Evolutionary conservation across 352 stramenopile genomes (phyloP).

Genomic region (Thraustochytrium sp.): DNA sequence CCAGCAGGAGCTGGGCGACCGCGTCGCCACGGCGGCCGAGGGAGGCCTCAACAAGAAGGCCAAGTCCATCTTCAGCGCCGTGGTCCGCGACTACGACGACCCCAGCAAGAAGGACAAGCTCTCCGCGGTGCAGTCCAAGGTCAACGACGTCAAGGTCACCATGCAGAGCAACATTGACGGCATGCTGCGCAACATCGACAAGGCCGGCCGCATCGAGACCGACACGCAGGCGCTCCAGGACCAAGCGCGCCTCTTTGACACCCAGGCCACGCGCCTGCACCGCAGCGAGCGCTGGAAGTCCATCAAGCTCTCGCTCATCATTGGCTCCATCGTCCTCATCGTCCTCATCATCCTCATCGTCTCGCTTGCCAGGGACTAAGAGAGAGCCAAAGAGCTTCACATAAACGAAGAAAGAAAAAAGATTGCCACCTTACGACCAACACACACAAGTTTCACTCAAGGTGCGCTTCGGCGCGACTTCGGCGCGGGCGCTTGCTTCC

Average conservation of each 20-base stretch:
- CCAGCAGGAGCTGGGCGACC: conserved; percentile 42
- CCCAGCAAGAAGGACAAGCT: conserved; percentile 45
- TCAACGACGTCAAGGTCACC: conserved; percentile 49
- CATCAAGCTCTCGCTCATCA: conserved; percentile 49
- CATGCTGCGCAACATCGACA: conserved; percentile 47
- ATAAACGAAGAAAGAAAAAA: too few species aligned
- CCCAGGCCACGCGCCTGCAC: conserved; percentile 40
- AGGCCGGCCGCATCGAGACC: conserved; percentile 46
- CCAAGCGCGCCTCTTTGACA: conserved; percentile 48
- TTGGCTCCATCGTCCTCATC: conserved; percentile 43
- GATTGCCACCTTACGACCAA: too few species aligned
- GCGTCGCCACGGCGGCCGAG: conserved; percentile 32
- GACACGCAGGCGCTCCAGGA: conserved; percentile 48
- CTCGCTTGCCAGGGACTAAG: neutral
- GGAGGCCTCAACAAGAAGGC: conserved; percentile 46
- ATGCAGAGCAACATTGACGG: conserved; percentile 51
- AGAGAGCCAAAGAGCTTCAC: too few species aligned
- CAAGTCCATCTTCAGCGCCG: conserved; percentile 46
- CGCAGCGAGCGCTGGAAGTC: conserved; percentile 51
- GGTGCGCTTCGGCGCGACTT: too few species aligned
- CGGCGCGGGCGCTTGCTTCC: too few species aligned
- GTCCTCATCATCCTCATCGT: conserved; percentile 37
- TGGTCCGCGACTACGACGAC: conserved; percentile 49
- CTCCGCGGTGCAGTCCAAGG: conserved; percentile 44
- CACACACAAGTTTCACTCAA: too few species aligned